These are phyloP conservation scores for Dactylonectria estremocensis DNA, from an alignment of 2,329 filamentous ascomycete genomes.

Conservation along the genomic window DNA sequence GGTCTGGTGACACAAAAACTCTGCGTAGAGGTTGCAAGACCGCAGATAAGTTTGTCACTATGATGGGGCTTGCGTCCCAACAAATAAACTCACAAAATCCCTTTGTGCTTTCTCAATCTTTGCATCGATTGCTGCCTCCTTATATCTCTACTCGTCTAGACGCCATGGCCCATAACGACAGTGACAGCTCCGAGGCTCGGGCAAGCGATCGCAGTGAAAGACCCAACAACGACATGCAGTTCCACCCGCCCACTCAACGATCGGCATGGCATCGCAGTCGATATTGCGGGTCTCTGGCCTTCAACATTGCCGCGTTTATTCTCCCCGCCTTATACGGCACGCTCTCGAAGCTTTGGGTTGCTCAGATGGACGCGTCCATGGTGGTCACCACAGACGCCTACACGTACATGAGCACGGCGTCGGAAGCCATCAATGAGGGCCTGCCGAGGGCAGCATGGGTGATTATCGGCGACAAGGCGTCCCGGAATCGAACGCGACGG, in stretches of 20 bases:
- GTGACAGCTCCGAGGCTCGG: no score
- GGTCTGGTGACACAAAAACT: no score
- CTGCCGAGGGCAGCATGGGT: slow-evolving; percentile 78
- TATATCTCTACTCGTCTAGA: no score
- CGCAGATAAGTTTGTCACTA: no score
- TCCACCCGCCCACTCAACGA: not conserved
- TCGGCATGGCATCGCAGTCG: slow-evolving; percentile 35
- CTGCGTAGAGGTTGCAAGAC: no score
- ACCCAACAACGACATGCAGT: not conserved
- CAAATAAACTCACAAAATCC: no score
- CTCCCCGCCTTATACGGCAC: slow-evolving; percentile 79
- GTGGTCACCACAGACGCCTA: slow-evolving; percentile 64
- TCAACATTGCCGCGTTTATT: slow-evolving; percentile 75
- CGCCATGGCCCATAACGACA: no score
- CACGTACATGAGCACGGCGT: slow-evolving; percentile 78
- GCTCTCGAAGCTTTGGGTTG: slow-evolving; percentile 79
- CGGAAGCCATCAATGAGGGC: slow-evolving; percentile 81
- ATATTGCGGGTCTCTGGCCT: slow-evolving; percentile 71
- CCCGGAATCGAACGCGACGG: slow-evolving; percentile 65
- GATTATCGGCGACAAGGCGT: slow-evolving; percentile 76
- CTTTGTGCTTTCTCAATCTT: no score
- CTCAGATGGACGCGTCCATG: slow-evolving; percentile 72
- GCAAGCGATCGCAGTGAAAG: no score
- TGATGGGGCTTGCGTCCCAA: no score
- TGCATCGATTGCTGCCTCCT: no score